Conservation (phyloP, 2,329 filamentous ascomycete species). For the Fusarium succisae region DNA sequence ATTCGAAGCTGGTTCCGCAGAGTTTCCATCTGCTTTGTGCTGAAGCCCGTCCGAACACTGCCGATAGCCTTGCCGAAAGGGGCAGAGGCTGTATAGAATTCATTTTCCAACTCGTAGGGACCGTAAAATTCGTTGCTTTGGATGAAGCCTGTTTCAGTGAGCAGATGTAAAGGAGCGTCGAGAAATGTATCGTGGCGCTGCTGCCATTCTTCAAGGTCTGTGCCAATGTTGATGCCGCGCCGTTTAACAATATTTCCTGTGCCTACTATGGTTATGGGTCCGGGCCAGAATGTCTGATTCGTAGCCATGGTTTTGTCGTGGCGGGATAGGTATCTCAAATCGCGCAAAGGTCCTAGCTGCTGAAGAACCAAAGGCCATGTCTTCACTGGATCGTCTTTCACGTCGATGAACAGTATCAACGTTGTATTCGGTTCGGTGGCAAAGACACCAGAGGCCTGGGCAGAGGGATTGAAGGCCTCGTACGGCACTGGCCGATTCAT, state of each 20-base stretch:
- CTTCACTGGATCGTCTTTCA: neutral
- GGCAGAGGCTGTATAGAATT: neutral
- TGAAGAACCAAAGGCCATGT: neutral
- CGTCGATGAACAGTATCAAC: neutral
- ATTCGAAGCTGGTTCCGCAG: neutral
- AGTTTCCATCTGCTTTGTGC: neutral
- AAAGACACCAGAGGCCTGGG: neutral
- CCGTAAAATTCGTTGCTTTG: neutral
- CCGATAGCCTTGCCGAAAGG: neutral
- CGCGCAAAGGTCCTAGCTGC: neutral
- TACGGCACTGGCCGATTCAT: neutral
- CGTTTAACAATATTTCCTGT: neutral
- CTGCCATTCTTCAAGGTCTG: neutral
- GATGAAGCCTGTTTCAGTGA: neutral
- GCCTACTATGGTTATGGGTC: neutral
- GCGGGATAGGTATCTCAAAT: neutral
- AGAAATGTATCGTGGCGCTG: neutral
- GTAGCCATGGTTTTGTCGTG: neutral
- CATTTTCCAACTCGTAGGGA: neutral
- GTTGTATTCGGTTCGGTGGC: neutral
- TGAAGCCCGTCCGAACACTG: neutral
- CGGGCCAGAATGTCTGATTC: neutral
- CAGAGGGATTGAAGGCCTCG: neutral
- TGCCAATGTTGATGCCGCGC: neutral
- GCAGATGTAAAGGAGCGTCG: neutral